Evolutionary conservation across 495 filamentous ascomycete genomes (phyloP).

Genomic region (Penicillium salamii): DNA sequence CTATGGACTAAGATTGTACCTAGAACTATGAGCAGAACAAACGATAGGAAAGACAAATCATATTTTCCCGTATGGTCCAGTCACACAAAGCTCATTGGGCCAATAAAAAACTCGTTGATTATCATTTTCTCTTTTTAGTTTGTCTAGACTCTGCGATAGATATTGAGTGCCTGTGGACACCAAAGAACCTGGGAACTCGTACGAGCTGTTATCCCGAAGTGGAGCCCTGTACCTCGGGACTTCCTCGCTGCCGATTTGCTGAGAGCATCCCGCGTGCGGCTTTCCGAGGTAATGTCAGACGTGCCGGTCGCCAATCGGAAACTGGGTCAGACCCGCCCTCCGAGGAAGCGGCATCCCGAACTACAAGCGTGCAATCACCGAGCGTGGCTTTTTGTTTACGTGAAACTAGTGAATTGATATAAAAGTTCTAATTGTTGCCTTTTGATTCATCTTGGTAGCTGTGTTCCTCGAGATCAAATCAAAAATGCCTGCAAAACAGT

Average conservation of each 20-base stretch:
- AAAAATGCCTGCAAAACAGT: slow-evolving; percentile 30
- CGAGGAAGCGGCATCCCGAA: slow-evolving; percentile 3
- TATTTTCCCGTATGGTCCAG: no score
- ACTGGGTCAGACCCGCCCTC: neutral
- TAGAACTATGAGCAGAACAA: no score
- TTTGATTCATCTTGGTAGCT: neutral
- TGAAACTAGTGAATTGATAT: slow-evolving; percentile 2
- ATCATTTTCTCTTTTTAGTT: no score
- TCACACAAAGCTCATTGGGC: no score
- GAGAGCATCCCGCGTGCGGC: neutral
- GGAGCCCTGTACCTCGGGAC: neutral
- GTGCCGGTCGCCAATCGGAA: slow-evolving; percentile 1
- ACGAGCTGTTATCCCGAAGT: neutral
- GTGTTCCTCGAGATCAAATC: neutral
- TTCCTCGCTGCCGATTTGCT: neutral
- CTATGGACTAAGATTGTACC: no score
- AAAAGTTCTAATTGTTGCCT: neutral
- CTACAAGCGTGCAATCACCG: neutral
- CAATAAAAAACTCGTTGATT: no score
- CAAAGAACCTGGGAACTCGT: no score
- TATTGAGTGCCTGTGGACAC: no score
- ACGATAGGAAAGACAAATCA: no score
- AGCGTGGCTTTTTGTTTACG: neutral
- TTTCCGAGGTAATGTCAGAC: neutral
- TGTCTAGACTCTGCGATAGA: no score